A percentile compares a stretch with the other conserved stretches of the same genome.
Evolutionary conservation across 1,284 basidiomycete species (phyloP).

Genomic region (Trametes polyzona): DNA sequence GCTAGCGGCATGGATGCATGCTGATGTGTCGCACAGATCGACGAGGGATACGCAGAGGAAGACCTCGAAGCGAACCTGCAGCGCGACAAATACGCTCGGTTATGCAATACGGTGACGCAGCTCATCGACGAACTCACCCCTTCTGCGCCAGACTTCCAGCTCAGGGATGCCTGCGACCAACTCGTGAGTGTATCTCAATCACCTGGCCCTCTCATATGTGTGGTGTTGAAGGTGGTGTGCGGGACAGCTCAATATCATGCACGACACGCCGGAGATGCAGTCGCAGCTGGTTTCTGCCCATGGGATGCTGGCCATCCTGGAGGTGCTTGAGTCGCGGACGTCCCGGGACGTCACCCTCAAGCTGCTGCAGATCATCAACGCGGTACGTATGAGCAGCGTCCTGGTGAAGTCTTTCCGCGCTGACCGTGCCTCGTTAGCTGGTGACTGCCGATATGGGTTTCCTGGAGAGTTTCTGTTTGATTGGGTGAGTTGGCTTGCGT

Average conservation of each 20-base stretch:
- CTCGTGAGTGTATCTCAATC: constrained; percentile 62
- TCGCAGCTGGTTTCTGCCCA: constrained; percentile 88
- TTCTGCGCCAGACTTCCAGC: constrained; percentile 76
- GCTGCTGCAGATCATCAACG: constrained; percentile 87
- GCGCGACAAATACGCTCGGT: constrained; percentile 87
- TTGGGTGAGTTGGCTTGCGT: constrained; percentile 72
- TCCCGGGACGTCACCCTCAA: constrained; percentile 85
- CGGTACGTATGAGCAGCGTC: constrained; percentile 53
- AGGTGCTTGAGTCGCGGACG: constrained; percentile 85
- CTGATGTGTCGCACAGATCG: constrained; percentile 58
- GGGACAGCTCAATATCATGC: constrained; percentile 74
- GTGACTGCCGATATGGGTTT: constrained; percentile 85
- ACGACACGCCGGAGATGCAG: constrained; percentile 89
- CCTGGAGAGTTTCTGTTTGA: constrained; percentile 93
- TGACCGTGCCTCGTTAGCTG: constrained; percentile 55
- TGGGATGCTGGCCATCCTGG: constrained; percentile 93
- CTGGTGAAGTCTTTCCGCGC: constrained; percentile 3
- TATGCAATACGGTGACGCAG: constrained; percentile 80
- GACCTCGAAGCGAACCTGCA: constrained; percentile 89
- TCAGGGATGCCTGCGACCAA: constrained; percentile 86
- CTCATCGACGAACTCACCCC: constrained; percentile 88
- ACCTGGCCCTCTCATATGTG: background rate
- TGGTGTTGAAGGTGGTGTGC: background rate
- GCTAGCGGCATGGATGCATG: background rate
- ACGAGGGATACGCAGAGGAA: constrained; percentile 88